Evolutionary conservation across 176 grass and related monocot genomes (phyloP), one percentile per base, ranked within the genome.

Genomic region (Calamus simplicifolius): DNA sequence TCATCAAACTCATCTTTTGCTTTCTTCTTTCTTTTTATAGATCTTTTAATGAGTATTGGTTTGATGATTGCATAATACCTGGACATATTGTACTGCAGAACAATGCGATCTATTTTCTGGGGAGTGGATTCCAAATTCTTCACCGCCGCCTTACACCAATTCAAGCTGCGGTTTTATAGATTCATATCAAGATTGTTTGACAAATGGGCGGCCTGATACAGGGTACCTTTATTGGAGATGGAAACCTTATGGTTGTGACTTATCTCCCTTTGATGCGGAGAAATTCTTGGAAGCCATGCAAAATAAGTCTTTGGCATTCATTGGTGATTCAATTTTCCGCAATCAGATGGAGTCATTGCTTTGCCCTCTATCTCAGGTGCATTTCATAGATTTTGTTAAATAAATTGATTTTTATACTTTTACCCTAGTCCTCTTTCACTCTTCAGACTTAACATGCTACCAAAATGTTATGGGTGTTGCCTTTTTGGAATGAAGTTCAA

Each of bases 331-430:
- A 21, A 68, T 68, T 7, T 21, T 68, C n/a, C 65, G 65, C 27
- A 68, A 68, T 52, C 65, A 68, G 52, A 68, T 68, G 50, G 65
- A 68, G 28, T 68, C 65, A 56, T 35, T 68, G 52, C 65, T 68
- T 25, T 68, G 65, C 18, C 51, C 56, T 68, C 65, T 68, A 8
- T 68, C 65, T 6, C 18, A 68, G 65, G 65, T 68, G 62, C 23
- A 28, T 28, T 18, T 5, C 5, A 25, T 48, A 3, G 3, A 49
- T 49, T 16, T 5, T 49, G 49, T 25, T 63, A 16, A 43, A 43
- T 10, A 43, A 43, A 43, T 43, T 43, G 35, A 43, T 43, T 13
- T 43, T 12, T 43, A 43, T 43, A 31, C 29, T 31, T 5, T 31
- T 5, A 1, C 29, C 29, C 6, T 6, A 6, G 29, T 31, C 29